Base-by-base conservation (phyloP, 352 stramenopile genomes). In the Phytophthora tubulina region DNA sequence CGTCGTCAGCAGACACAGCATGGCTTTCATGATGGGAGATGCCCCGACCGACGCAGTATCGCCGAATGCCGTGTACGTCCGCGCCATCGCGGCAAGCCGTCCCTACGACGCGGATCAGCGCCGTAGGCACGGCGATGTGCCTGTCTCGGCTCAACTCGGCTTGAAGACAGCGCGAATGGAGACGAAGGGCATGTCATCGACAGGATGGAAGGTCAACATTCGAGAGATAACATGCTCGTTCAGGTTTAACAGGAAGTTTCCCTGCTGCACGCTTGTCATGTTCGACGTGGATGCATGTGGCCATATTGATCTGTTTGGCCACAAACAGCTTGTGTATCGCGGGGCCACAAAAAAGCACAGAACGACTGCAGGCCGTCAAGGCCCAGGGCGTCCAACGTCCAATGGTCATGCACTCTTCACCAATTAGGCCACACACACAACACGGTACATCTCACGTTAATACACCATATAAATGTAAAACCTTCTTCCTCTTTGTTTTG, bases 281-380 rank as follows among this genome's bases (percentile, higher is more conserved):
- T 67, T 53, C 33, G 48, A 21, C 8, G 7, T 59, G 27, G 52
- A 59, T 5, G 4, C 17, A 4, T 9, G 46, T 1, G 36, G 48
- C 15, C 35, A 51, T 14, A 53, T 52, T 10, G 59, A 67, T 30
- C 17, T 58, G 11, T 58, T 58, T 14, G 58, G 58, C 11, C 21
- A 46, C 11, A 46, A 66, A 36, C 46, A 35, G 8, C 35, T 66
- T 8, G 36, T 66, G 10, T 33, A 58, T 10, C 42, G 57, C 10
- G 44, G 44, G 0, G 5, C 30, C 4, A 27, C 32, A 4, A 64
- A 56, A 27, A 55, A 46, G 8, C 45, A n/a, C 4, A 33, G 36
- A 13, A 6, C 33, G n/a, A 17, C 33, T 49, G 7, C 35, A 50
- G n/a, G 38, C 4, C 13, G 36, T 3, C 53, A 61, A 39, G 21